phyloP scores from a whole-genome alignment of 768 basidiomycete genomes.

The Termitomyces bulborhizus region DNA sequence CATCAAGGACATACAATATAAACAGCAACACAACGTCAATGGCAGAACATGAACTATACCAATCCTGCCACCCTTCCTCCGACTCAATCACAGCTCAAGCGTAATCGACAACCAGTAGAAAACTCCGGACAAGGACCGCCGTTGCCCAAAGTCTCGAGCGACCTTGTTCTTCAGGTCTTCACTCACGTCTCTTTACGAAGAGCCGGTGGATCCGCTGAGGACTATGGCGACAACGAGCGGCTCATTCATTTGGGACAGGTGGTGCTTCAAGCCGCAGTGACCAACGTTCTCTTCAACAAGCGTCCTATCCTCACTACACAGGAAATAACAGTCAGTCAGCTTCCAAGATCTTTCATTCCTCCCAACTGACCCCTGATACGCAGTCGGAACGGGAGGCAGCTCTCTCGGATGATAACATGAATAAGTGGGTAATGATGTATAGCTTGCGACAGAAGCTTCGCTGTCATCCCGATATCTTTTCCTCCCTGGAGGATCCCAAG shows the following conservation, averaged over 20 bases:
- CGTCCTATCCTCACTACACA: slow-evolving; percentile 42
- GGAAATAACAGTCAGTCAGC: slow-evolving; percentile 47
- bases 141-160: slow-evolving; percentile 41
- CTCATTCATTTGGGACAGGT: slow-evolving; percentile 44
- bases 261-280: slow-evolving; percentile 41
- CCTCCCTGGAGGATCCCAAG: slow-evolving; percentile 31
- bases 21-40: slow-evolving; percentile 11
- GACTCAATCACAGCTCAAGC: slow-evolving; percentile 12
- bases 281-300: slow-evolving; percentile 39
- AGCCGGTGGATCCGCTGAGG: slow-evolving; percentile 26
- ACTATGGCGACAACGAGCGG: slow-evolving; percentile 52
- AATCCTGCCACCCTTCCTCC: slow-evolving; percentile 6
- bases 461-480: slow-evolving; percentile 32
- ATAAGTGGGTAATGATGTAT: slow-evolving; percentile 45
- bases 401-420: slow-evolving; percentile 37
- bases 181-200: slow-evolving; percentile 61
- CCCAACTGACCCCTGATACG: background rate
- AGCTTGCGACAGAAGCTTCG: slow-evolving; percentile 41
- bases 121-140: slow-evolving; percentile 23
- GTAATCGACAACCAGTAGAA: slow-evolving; percentile 10
- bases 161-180: slow-evolving; percentile 60
- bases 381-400: slow-evolving; percentile 27
- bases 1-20: slow-evolving; percentile 4
- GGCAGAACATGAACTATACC: slow-evolving; percentile 12
- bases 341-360: background rate